Conservation (phyloP, 177 flowering plant species). For the Vitis hybrid region DNA sequence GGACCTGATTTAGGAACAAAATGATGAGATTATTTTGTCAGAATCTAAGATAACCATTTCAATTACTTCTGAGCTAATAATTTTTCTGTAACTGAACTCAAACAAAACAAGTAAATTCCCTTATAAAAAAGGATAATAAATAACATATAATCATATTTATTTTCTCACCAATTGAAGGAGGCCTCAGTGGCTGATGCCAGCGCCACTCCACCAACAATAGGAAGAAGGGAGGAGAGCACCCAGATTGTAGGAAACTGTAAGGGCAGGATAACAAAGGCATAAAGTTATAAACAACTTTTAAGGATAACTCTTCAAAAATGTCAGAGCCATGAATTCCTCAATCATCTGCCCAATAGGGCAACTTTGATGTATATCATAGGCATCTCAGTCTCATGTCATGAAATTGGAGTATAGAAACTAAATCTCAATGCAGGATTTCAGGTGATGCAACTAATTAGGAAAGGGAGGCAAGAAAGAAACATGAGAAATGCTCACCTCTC, state of each 20-base stretch:
- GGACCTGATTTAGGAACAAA: conserved; percentile 49
- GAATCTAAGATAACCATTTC: not conserved
- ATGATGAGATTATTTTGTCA: not conserved
- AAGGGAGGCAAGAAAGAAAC: not conserved
- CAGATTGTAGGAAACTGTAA: conserved; percentile 68
- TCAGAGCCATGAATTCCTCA: not conserved
- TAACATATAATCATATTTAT: not conserved
- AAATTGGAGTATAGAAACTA: not conserved
- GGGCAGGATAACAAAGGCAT: conserved; percentile 6
- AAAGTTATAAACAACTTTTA: not conserved
- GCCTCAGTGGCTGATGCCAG: conserved; percentile 93
- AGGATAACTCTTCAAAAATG: not conserved
- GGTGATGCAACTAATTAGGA: conserved; percentile 1
- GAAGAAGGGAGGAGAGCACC: conserved; percentile 84
- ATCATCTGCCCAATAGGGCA: not conserved
- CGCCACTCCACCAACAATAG: conserved; percentile 96
- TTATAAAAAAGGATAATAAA: not conserved
- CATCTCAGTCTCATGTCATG: no score
- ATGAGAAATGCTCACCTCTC: conserved; percentile 58
- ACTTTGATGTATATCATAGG: no score
- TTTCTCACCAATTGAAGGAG: conserved; percentile 86
- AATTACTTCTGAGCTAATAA: not conserved
- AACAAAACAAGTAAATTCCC: not conserved
- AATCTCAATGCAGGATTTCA: not conserved
- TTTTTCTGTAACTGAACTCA: not conserved